Evolutionary conservation across 2,329 filamentous ascomycete genomes (phyloP).

Genomic region (Lizonia empirigonia): DNA sequence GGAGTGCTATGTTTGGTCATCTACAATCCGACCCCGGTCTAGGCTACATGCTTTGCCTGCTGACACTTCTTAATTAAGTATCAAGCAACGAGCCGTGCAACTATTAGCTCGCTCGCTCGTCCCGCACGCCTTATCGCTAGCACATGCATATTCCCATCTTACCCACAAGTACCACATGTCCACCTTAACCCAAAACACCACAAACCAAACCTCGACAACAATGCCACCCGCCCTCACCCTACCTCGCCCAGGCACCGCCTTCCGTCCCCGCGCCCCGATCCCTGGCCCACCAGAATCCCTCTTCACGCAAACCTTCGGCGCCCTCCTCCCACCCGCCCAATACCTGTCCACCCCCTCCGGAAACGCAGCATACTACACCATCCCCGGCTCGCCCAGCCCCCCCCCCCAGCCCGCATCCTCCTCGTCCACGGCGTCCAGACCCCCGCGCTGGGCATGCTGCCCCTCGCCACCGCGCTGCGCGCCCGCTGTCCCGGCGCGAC

Average conservation of each 20-base stretch:
- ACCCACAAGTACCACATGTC: too few relatives aligned
- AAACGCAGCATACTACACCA: slow-evolving; percentile 52
- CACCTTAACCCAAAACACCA: neutral
- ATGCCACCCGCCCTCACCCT: slow-evolving; percentile 18
- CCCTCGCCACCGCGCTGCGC: slow-evolving; percentile 49
- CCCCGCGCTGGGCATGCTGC: slow-evolving; percentile 55
- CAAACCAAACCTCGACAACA: neutral
- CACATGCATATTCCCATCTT: too few relatives aligned
- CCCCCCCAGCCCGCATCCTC: slow-evolving; percentile 43
- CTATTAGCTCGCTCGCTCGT: too few relatives aligned
- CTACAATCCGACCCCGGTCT: neutral
- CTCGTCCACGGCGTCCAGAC: slow-evolving; percentile 61
- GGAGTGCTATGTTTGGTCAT: neutral
- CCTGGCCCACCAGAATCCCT: slow-evolving; percentile 45
- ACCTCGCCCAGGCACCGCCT: slow-evolving; percentile 33
- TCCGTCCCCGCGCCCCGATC: slow-evolving; percentile 21
- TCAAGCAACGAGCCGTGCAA: too few relatives aligned
- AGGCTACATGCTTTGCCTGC: too few relatives aligned
- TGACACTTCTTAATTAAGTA: too few relatives aligned
- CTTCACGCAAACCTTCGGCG: slow-evolving; percentile 49
- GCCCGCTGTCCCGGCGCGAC: slow-evolving; percentile 45
- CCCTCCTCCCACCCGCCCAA: slow-evolving; percentile 47
- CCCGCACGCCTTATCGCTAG: too few relatives aligned
- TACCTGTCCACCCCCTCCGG: slow-evolving; percentile 44
- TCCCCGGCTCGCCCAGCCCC: slow-evolving; percentile 34